These are phyloP conservation scores for Pistacia integerrima DNA, from an alignment of 345 rosid genomes.

Conservation along the genomic window DNA sequence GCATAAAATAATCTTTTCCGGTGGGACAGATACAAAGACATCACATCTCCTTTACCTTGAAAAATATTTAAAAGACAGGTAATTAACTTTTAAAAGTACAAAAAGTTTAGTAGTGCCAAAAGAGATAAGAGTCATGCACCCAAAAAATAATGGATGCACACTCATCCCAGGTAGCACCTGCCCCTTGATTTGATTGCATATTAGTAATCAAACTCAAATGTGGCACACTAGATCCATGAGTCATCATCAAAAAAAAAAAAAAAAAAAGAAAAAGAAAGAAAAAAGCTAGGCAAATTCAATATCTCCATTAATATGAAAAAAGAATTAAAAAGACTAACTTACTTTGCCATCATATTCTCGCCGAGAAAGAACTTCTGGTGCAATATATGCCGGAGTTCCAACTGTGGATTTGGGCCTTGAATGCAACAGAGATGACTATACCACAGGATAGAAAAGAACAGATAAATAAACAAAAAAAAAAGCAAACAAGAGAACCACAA, in stretches of 20 bases:
- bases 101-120: not conserved
- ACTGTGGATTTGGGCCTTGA: conserved; percentile 94
- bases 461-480: conserved; percentile 4
- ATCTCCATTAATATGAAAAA: not conserved
- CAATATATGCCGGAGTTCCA: conserved; percentile 94
- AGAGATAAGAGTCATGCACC: conserved; percentile 3
- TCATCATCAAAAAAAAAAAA: not conserved
- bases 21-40: conserved; percentile 8
- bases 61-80: not conserved
- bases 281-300: not conserved
- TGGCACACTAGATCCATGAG: not conserved
- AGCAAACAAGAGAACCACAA: conserved; percentile 11
- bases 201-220: conserved; percentile 16
- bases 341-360: conserved; percentile 90
- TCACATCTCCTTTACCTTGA: conserved; percentile 6
- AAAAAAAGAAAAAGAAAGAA: not conserved
- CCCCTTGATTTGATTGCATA: not conserved
- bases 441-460: conserved; percentile 14
- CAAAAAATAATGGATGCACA: conserved; percentile 21
- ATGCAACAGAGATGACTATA: conserved; percentile 81
- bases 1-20: conserved; percentile 12
- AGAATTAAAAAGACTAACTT: not conserved
- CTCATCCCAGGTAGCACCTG: conserved; percentile 2
- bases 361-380: conserved; percentile 89
- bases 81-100: conserved; percentile 12